These are phyloP conservation scores for Vinca major DNA, from an alignment of 305 asterid species.

Conservation along the genomic window DNA sequence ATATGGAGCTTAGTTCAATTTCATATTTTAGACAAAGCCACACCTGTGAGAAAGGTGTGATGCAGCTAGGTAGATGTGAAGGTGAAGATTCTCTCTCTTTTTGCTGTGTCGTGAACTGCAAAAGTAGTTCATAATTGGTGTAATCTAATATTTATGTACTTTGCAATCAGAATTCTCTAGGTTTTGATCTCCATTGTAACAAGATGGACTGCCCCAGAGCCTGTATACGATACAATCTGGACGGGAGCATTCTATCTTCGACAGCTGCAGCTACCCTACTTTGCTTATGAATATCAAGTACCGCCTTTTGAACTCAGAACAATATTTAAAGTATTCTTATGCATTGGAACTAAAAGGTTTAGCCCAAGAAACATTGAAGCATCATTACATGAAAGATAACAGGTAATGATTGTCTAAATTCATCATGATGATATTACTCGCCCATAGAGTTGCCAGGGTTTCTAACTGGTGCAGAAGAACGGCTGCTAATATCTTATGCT, in stretches of 20 bases:
- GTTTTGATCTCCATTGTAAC: not conserved
- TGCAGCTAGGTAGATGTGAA: not conserved
- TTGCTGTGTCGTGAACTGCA: no score
- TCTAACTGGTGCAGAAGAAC: not conserved
- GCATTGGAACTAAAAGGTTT: not conserved
- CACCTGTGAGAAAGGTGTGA: not conserved
- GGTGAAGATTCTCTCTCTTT: not conserved
- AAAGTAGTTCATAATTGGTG: not conserved
- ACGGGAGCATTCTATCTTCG: not conserved
- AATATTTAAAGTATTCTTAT: not conserved
- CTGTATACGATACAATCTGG: not conserved
- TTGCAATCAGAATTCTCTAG: not conserved
- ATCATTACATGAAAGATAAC: not conserved
- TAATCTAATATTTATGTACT: not conserved
- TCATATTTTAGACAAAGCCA: conserved; percentile 14
- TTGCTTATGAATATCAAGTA: not conserved
- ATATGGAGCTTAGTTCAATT: conserved; percentile 11
- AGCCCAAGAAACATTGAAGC: not conserved
- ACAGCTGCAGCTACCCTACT: not conserved
- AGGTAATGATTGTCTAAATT: not conserved
- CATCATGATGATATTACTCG: not conserved
- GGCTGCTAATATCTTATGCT: not conserved
- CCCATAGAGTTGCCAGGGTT: not conserved
- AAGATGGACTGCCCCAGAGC: not conserved
- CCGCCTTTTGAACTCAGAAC: not conserved